These are phyloP conservation scores for Rauvolfia tetraphylla DNA, from an alignment of 257 asterid genomes.

Conservation along the genomic window DNA sequence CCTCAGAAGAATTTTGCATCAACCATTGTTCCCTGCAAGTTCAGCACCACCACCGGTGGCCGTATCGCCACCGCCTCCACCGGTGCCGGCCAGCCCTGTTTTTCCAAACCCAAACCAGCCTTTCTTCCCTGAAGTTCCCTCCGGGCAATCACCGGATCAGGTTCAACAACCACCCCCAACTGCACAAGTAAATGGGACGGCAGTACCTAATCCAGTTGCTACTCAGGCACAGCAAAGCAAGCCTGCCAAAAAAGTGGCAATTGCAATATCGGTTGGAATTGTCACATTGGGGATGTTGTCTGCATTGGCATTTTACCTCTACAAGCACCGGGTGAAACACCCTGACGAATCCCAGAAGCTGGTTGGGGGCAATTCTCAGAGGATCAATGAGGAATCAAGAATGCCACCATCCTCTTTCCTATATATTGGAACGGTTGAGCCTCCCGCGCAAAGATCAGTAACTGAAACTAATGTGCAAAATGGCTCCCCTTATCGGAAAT, in stretches of 20 bases:
- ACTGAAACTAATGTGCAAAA: constrained; percentile 33
- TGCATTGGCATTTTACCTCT: constrained; percentile 53
- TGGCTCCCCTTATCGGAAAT: constrained; percentile 69
- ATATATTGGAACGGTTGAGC: constrained; percentile 94
- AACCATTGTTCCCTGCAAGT: constrained; percentile 62
- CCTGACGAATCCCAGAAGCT: constrained; percentile 61
- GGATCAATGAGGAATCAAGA: constrained; percentile 52
- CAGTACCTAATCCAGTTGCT: constrained; percentile 40
- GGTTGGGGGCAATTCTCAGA: constrained; percentile 40
- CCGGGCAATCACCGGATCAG: constrained; percentile 47
- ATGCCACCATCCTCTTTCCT: constrained; percentile 77
- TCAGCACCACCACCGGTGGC: constrained; percentile 42
- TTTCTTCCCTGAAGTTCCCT: constrained; percentile 79
- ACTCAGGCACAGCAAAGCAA: constrained; percentile 27
- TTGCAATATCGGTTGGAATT: constrained; percentile 53
- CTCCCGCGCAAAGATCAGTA: constrained; percentile 42
- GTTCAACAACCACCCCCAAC: constrained; percentile 43
- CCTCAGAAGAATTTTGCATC: constrained; percentile 77
- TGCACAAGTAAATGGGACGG: constrained; percentile 28
- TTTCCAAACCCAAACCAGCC: constrained; percentile 72
- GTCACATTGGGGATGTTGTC: constrained; percentile 60
- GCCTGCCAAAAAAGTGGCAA: constrained; percentile 55
- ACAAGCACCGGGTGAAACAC: constrained; percentile 43
- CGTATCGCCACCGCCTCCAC: constrained; percentile 16
- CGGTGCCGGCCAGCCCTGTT: constrained; percentile 34